Base-by-base conservation (phyloP, 345 rosid genomes). In the Aegle marmelos region DNA sequence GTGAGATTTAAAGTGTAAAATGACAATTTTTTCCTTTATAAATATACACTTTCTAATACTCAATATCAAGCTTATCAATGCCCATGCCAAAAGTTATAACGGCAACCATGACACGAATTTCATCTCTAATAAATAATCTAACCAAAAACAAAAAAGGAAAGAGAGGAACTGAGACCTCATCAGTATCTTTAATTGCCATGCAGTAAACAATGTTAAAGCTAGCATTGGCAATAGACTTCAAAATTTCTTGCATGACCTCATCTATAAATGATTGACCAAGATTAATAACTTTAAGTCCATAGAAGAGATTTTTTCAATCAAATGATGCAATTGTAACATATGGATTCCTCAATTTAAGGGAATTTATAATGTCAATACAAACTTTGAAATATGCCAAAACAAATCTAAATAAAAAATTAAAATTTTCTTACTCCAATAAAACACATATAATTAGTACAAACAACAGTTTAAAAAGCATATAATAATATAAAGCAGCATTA, bases 51-150 rank as follows among this genome's bases (percentile, higher is more conserved):
- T n/a, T n/a, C n/a, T n/a, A n/a, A n/a, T n/a, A n/a, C n/a, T n/a
- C n/a, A 75, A 85, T 60, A 67, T 87, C 75, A 31, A 88, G 90
- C 82, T 87, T 87, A 74, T 87, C 88, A 63, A 85, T 85, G 34
- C 90, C 90, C 90, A 87, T 85, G 71, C 90, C 90, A 78, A 87
- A 87, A 77, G 90, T 87, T 78, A 87, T 48, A 65, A 88, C 85
- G 33, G 88, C 90, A 79, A 87, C 88, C 88, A 87, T 85, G 57
- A 87, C 87, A 58, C 62, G 82, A 59, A 83, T 30, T 78, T 87
- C 90, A 80, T 87, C 90, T 78, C 82, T 87, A 61, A 87, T 68
- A 76, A 85, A 87, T 56, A 78, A 78, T 68, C 90, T 87, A 78
- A 45, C 5, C 1, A 6, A 66, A 25, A 70, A 7, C n/a, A 75